phyloP scores from a whole-genome alignment of 148 eudicot species.

The Salicornia ramosissima region DNA sequence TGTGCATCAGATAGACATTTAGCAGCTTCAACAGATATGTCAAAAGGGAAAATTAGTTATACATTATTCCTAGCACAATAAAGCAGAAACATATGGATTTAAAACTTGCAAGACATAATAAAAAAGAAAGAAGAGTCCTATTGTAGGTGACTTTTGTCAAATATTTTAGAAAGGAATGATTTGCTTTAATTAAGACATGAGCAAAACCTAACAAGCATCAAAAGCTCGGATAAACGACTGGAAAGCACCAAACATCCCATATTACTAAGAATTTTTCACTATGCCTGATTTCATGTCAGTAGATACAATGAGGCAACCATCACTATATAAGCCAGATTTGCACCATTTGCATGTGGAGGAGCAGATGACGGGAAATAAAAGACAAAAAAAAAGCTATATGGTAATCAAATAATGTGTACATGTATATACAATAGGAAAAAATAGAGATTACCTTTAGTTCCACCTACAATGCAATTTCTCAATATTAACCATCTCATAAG shows the following conservation, averaged over 20 bases:
- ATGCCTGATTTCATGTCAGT: not conserved
- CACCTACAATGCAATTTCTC: not conserved
- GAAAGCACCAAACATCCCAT: not conserved
- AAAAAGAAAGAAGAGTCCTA: not conserved
- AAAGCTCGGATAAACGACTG: no score
- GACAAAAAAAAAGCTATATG: no score
- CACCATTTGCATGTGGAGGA: not conserved
- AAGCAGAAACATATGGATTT: no score
- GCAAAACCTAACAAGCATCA: not conserved
- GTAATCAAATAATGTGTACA: not conserved
- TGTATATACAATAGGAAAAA: not conserved
- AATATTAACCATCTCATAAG: not conserved
- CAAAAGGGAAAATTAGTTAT: not conserved
- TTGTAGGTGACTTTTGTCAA: not conserved
- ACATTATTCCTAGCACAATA: no score
- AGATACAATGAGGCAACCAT: not conserved
- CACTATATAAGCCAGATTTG: not conserved
- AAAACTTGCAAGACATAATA: no score
- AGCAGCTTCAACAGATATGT: not conserved
- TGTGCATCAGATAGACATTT: not conserved
- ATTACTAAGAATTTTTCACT: not conserved
- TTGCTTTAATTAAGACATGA: not conserved
- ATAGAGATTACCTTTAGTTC: not conserved
- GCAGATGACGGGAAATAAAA: not conserved
- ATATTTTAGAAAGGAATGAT: not conserved